Evolutionary conservation across 306 rosid genomes (phyloP).

Genomic region (Neltuma alba): DNA sequence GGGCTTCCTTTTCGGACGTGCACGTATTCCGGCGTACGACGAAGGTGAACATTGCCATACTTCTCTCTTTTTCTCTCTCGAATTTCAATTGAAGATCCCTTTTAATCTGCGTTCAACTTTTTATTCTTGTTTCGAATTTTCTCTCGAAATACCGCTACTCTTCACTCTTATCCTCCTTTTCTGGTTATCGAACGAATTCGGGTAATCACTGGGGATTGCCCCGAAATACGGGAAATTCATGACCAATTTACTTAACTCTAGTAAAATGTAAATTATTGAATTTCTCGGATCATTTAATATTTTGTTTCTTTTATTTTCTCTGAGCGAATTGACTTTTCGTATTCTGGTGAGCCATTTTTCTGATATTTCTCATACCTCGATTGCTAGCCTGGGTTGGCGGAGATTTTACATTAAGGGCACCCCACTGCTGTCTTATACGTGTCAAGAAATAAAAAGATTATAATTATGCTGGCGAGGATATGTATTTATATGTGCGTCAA

Average conservation of each 20-base stretch:
- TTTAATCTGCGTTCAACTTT: conserved; percentile 1
- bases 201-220: background rate
- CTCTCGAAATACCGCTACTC: background rate
- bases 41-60: conserved; percentile 22
- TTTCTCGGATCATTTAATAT: conserved; percentile 5
- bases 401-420: background rate
- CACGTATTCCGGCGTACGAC: conserved; percentile 5
- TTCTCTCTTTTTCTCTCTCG: background rate
- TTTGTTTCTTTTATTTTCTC: conserved; percentile 14
- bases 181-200: background rate
- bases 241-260: background rate
- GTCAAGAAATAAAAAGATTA: conserved; percentile 1
- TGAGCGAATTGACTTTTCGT: conserved; percentile 8
- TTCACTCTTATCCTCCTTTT: background rate
- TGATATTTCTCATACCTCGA: background rate
- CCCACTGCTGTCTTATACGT: background rate
- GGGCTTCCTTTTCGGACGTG: conserved; percentile 35
- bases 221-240: conserved; percentile 10
- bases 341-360: conserved; percentile 7
- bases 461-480: background rate
- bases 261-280: background rate
- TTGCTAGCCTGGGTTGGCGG: conserved; percentile 15
- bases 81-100: background rate
- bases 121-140: background rate
- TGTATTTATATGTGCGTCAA: conserved; percentile 1